Evolutionary conservation across 2,329 filamentous ascomycete genomes (phyloP).

Genomic region (Drechslerella stenobrocha): DNA sequence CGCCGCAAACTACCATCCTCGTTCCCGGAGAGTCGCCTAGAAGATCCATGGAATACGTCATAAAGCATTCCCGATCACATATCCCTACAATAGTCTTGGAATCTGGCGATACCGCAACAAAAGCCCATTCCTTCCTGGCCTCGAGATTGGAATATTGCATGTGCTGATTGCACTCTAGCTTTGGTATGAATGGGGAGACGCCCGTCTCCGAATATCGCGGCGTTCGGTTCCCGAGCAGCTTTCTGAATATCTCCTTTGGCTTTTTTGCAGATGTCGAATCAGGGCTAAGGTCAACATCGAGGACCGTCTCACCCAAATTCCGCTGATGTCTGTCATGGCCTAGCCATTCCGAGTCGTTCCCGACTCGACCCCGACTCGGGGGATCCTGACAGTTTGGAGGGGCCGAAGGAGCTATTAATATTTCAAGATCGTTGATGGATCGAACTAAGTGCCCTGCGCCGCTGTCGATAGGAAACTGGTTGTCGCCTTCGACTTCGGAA

Average conservation of each 20-base stretch:
- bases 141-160: conserved; percentile 26
- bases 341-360: conserved; percentile 6
- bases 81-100: conserved; percentile 33
- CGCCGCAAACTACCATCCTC: conserved; percentile 19
- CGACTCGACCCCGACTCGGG: not conserved
- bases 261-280: conserved; percentile 23
- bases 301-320: not conserved
- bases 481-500: conserved; percentile 39
- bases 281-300: not conserved
- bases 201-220: conserved; percentile 11
- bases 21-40: conserved; percentile 3
- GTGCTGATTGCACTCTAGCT: conserved; percentile 16
- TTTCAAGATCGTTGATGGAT: conserved; percentile 4
- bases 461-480: conserved; percentile 8
- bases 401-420: not conserved
- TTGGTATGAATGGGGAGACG: conserved; percentile 18
- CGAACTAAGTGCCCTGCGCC: not conserved
- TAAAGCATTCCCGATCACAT: conserved; percentile 35
- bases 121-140: conserved; percentile 38
- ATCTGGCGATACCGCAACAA: conserved; percentile 40
- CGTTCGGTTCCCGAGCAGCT: conserved; percentile 16
- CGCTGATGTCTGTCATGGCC: conserved; percentile 9
- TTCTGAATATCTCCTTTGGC: conserved; percentile 37
- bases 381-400: not conserved
- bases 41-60: conserved; percentile 28